These are phyloP conservation scores for Tolypocladium tundrense DNA, from an alignment of 2,329 filamentous ascomycete species.

Conservation along the genomic window DNA sequence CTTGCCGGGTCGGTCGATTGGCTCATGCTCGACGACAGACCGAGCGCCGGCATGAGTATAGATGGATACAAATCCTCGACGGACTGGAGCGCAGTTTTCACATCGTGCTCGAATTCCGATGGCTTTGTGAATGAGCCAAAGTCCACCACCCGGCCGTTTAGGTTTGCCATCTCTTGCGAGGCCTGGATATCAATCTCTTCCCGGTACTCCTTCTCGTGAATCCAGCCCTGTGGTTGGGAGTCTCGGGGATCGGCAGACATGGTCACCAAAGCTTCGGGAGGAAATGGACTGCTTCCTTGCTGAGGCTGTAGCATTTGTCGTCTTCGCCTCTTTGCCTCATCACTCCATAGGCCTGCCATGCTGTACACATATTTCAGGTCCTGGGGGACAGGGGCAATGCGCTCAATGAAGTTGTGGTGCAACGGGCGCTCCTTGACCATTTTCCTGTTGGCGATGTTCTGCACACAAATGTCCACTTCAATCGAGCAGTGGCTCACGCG, in stretches of 20 bases:
- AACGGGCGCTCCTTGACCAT: conserved; percentile 66
- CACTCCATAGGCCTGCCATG: conserved; percentile 87
- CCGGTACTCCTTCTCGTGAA: conserved; percentile 79
- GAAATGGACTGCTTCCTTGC: conserved; percentile 65
- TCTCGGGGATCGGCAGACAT: conserved; percentile 79
- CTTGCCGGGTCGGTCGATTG: conserved; percentile 19
- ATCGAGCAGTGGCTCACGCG: conserved; percentile 80
- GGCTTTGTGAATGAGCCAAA: conserved; percentile 59
- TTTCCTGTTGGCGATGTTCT: conserved; percentile 75
- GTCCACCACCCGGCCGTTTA: conserved; percentile 27
- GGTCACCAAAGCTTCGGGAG: conserved; percentile 68
- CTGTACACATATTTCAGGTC: conserved; percentile 83
- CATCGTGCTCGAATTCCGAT: conserved; percentile 38
- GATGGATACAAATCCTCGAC: conserved; percentile 78
- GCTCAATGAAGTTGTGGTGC: conserved; percentile 81
- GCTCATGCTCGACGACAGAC: conserved; percentile 32
- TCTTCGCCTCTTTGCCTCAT: conserved; percentile 74
- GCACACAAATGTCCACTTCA: conserved; percentile 81
- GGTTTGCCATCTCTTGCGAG: conserved; percentile 46
- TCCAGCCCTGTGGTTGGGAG: conserved; percentile 69
- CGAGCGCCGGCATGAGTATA: conserved; percentile 43
- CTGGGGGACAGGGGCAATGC: conserved; percentile 47
- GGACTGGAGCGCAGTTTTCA: conserved; percentile 74
- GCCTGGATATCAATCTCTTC: conserved; percentile 55
- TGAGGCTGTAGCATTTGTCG: conserved; percentile 54